phyloP scores from a whole-genome alignment of 164 flowering plant genomes.

The Aristolochia contorta region DNA sequence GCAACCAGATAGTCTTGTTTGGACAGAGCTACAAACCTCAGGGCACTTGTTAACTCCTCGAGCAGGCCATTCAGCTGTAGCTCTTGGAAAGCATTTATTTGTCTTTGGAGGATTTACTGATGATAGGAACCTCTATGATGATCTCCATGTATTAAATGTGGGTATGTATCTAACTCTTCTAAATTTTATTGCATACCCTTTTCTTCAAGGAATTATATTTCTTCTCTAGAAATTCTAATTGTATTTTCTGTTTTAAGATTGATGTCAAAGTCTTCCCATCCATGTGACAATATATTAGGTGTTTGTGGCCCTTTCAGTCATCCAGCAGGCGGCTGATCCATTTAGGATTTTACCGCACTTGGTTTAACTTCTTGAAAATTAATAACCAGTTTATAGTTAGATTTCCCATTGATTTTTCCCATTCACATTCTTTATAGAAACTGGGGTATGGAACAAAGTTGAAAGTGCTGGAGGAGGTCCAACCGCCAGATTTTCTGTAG shows the following conservation, averaged over 20 bases:
- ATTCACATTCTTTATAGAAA: conserved; percentile 33
- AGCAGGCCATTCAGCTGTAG: conserved; percentile 82
- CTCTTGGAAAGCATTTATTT: conserved; percentile 69
- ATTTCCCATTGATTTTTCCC: too few species aligned
- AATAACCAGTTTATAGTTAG: too few species aligned
- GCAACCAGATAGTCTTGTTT: conserved; percentile 59
- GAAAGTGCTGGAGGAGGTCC: conserved; percentile 60
- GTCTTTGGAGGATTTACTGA: conserved; percentile 96
- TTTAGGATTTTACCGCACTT: not conserved
- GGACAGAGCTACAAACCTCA: conserved; percentile 65
- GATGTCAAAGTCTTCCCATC: too few species aligned
- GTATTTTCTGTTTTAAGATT: too few species aligned
- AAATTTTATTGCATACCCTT: not conserved
- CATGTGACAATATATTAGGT: not conserved
- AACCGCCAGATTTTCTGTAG: conserved; percentile 86
- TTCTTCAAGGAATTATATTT: not conserved
- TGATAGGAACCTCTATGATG: conserved; percentile 75
- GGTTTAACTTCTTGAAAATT: too few species aligned
- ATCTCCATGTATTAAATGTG: conserved; percentile 72
- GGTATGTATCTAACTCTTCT: conserved; percentile 38
- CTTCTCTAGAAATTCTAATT: too few species aligned
- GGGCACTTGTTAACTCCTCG: conserved; percentile 77
- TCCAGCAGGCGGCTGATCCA: not conserved
- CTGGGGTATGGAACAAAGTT: conserved; percentile 68
- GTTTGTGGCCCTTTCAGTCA: not conserved